A percentile compares a stretch with the other conserved stretches of the same genome.
Evolutionary conservation across 2,329 filamentous ascomycete species (phyloP).

Genomic region (Chrysosporium queenslandicum): DNA sequence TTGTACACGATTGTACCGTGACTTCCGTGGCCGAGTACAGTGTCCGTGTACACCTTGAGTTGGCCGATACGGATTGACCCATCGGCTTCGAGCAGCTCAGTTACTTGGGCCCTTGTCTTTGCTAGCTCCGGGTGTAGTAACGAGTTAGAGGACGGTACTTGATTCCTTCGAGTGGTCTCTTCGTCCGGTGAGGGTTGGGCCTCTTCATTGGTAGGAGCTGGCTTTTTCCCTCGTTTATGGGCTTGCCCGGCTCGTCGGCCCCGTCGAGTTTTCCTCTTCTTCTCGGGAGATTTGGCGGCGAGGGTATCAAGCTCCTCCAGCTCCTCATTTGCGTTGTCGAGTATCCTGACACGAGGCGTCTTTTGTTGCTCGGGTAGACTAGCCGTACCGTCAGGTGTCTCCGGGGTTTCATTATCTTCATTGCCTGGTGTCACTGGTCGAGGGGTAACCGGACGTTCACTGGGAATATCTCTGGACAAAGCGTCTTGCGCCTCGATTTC

Average conservation of each 20-base stretch:
- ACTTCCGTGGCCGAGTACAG: slow-evolving; percentile 63
- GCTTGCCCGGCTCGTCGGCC: slow-evolving; percentile 64
- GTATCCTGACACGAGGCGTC: slow-evolving; percentile 33
- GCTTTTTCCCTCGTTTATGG: slow-evolving; percentile 46
- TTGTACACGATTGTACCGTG: slow-evolving; percentile 95
- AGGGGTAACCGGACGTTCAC: slow-evolving; percentile 1
- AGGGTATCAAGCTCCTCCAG: slow-evolving; percentile 27
- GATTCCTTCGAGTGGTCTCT: slow-evolving; percentile 27
- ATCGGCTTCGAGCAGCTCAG: slow-evolving; percentile 48
- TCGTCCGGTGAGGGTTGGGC: slow-evolving; percentile 44
- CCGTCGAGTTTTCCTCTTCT: slow-evolving; percentile 60
- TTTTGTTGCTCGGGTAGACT: slow-evolving; percentile 18
- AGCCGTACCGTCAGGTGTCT: background rate
- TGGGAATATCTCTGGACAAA: background rate
- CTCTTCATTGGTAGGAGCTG: slow-evolving; percentile 43
- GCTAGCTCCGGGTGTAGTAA: slow-evolving; percentile 49
- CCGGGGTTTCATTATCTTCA: background rate
- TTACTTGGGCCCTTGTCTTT: slow-evolving; percentile 45
- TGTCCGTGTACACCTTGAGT: slow-evolving; percentile 50
- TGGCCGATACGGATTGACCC: slow-evolving; percentile 53
- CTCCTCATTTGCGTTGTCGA: slow-evolving; percentile 29
- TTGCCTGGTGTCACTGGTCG: background rate
- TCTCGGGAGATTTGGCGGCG: slow-evolving; percentile 29
- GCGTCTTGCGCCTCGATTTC: background rate
- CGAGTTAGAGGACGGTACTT: slow-evolving; percentile 23